Evolutionary conservation across 2,329 filamentous ascomycete genomes (phyloP).

Genomic region (Zymoseptoria passerinii): DNA sequence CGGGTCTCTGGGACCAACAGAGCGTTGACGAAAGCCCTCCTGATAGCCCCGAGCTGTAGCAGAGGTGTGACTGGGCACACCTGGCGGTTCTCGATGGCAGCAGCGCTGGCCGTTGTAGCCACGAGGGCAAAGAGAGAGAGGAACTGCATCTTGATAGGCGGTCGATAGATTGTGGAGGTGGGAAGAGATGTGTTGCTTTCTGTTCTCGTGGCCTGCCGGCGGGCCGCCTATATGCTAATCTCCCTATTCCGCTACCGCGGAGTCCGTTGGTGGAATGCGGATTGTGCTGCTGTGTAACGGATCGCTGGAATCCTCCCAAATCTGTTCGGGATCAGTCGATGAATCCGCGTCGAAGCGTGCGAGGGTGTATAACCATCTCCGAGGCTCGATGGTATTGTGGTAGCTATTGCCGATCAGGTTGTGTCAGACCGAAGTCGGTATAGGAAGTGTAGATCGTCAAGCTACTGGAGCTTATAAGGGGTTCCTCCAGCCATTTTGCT

Average conservation of each 20-base stretch:
- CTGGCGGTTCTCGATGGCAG: constrained; percentile 4
- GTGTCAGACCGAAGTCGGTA: background rate
- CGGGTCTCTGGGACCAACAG: constrained; percentile 14
- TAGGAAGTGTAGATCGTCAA: background rate
- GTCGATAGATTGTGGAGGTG: background rate
- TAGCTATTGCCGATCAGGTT: background rate
- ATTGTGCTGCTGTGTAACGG: background rate
- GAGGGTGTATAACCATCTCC: too few species aligned
- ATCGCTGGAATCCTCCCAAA: background rate
- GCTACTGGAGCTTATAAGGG: background rate
- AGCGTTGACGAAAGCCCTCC: constrained; percentile 12
- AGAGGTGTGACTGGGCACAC: constrained; percentile 12
- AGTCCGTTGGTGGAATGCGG: background rate
- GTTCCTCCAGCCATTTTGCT: background rate
- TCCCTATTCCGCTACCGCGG: background rate
- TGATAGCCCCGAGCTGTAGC: constrained; percentile 5
- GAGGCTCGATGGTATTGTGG: background rate
- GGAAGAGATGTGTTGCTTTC: background rate
- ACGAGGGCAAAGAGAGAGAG: constrained; percentile 10
- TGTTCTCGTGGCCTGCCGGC: background rate
- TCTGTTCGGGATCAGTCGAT: background rate
- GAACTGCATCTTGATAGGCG: constrained; percentile 8
- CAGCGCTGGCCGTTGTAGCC: constrained; percentile 8
- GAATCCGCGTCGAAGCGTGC: background rate
- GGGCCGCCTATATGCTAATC: background rate